Conservation (phyloP, 495 filamentous ascomycete genomes). For the Mytilinidion resinicola region DNA sequence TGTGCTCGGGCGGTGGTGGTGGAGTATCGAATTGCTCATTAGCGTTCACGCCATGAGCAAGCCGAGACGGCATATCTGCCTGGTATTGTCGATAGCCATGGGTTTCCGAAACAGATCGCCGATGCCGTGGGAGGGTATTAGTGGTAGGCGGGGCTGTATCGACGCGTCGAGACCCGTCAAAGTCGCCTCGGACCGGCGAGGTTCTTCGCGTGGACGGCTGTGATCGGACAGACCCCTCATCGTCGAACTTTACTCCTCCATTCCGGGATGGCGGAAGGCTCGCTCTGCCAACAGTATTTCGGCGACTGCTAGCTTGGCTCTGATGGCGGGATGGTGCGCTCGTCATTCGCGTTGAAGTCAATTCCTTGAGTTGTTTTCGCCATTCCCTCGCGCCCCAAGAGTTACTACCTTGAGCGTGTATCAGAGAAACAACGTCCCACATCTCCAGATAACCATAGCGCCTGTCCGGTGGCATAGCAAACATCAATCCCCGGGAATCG, state of each 20-base stretch:
- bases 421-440: slow-evolving; percentile 71
- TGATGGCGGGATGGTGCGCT: slow-evolving; percentile 33
- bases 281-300: slow-evolving; percentile 60
- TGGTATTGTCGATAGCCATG: slow-evolving; percentile 44
- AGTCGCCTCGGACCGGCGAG: slow-evolving; percentile 33
- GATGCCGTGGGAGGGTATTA: slow-evolving; percentile 45
- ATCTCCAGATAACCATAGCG: slow-evolving; percentile 89
- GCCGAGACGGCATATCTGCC: slow-evolving; percentile 39
- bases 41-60: slow-evolving; percentile 37
- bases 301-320: slow-evolving; percentile 46
- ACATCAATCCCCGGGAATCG: slow-evolving; percentile 89
- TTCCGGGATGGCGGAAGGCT: slow-evolving; percentile 48
- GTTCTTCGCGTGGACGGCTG: slow-evolving; percentile 39
- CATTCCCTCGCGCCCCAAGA: slow-evolving; percentile 87
- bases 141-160: slow-evolving; percentile 35
- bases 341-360: slow-evolving; percentile 72
- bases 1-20: slow-evolving; percentile 43
- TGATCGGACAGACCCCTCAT: slow-evolving; percentile 51
- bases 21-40: slow-evolving; percentile 31
- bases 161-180: slow-evolving; percentile 35
- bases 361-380: slow-evolving; percentile 80
- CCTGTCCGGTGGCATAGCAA: slow-evolving; percentile 86
- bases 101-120: slow-evolving; percentile 51
- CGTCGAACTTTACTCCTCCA: slow-evolving; percentile 45
- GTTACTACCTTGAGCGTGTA: slow-evolving; percentile 67